phyloP scores from a whole-genome alignment of 2,329 filamentous ascomycete genomes.

The Zopfia rhizophila region DNA sequence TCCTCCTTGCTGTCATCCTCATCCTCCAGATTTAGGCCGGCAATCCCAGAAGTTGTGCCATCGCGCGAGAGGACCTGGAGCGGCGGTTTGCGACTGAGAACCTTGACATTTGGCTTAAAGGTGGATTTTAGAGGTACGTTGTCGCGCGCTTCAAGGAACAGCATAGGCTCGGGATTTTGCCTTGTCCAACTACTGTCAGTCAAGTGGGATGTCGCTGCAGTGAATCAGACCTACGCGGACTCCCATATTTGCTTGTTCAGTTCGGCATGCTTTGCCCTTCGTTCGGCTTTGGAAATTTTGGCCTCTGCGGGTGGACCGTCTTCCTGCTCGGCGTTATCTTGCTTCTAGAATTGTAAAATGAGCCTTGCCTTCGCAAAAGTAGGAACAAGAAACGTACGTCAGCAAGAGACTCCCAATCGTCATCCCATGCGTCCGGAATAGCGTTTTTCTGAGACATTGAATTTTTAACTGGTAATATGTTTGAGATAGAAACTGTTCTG shows the following conservation, averaged over 20 bases:
- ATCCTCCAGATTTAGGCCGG: constrained; percentile 57
- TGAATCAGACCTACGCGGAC: constrained; percentile 72
- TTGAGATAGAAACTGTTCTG: constrained; percentile 4
- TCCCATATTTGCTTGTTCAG: constrained; percentile 89
- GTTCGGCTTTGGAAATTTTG: constrained; percentile 78
- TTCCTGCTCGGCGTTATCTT: constrained; percentile 49
- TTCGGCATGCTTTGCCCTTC: constrained; percentile 81
- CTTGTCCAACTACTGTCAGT: constrained; percentile 55
- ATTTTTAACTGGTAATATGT: constrained; percentile 6
- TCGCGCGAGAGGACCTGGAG: constrained; percentile 70
- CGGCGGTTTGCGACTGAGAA: constrained; percentile 84
- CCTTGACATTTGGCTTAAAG: constrained; percentile 84
- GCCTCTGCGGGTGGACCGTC: constrained; percentile 52
- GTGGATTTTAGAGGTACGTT: constrained; percentile 72
- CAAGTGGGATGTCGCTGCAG: not conserved
- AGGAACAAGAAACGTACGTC: constrained; percentile 63
- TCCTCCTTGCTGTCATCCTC: constrained; percentile 74
- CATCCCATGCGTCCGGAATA: constrained; percentile 78
- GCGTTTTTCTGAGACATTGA: constrained; percentile 57
- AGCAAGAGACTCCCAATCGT: constrained; percentile 86
- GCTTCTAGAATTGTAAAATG: constrained; percentile 43
- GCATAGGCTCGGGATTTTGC: constrained; percentile 77
- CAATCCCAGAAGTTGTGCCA: constrained; percentile 57
- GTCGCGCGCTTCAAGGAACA: constrained; percentile 76
- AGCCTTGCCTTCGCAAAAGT: constrained; percentile 21